Evolutionary conservation across 352 stramenopile species (phyloP), one percentile per base, ranked within the genome.

Genomic region (Pythium diclinum): DNA sequence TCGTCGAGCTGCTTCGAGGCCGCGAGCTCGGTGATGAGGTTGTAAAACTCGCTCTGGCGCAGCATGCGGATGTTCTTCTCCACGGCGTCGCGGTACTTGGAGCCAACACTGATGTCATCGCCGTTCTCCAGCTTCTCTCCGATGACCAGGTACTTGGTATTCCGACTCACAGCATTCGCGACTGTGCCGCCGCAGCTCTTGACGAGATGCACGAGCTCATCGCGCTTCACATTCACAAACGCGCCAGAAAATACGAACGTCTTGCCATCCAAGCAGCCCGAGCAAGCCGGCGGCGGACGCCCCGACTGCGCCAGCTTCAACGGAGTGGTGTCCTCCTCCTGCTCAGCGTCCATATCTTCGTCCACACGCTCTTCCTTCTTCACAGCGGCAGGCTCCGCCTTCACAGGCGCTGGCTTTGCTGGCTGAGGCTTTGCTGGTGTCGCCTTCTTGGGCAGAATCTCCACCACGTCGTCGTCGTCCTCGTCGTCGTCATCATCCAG

Each of bases 81-180:
- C 23, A 88, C 61, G 11, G 91, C 92, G 49, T 97, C 92, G 57
- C 88, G 89, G 77, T 97, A 98, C 74, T 99, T 99, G 60, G 61
- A 56, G 38, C 83, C 71, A 2, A 71, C 56, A 2, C 72, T 69
- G 17, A 94, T 73, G 21, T 87, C 70, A 8, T 78, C 83, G 30
- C 87, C 84, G 10, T 92, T 76, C 36, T 93, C 84, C 11, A 96
- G 69, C 21, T 75, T 77, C 16, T 74, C 30, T 6, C 87, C 87
- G 13, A 90, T 66, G 10, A 96, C 83, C 46, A 96, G 63, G 56
- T 91, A 92, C 68, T 90, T 93, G 30, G 85, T 91, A 33, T 68
- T 83, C 17, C 78, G 74, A n/a, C 79, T 84, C 3, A 96, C 71
- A 16, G 56, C 81, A 40, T 74, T 90, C 3, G 78, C 61, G 16